These are phyloP conservation scores for Rubus idaeus DNA, from an alignment of 306 rosid species.

Conservation along the genomic window DNA sequence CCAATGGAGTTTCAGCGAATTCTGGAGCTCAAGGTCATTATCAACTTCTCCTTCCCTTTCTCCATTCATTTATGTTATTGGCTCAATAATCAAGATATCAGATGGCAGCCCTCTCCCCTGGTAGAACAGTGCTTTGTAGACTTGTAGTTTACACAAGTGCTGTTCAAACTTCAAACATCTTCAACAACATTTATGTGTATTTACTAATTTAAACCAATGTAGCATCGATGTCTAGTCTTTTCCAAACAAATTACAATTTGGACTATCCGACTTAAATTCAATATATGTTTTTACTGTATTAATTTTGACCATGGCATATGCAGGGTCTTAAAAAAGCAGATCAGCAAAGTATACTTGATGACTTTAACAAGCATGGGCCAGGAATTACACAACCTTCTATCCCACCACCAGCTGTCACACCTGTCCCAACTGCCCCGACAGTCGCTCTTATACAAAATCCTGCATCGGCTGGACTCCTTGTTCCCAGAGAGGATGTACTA, in stretches of 20 bases:
- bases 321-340: slow-evolving; percentile 95
- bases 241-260: neutral
- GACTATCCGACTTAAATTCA: no score
- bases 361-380: slow-evolving; percentile 91
- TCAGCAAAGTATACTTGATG: slow-evolving; percentile 87
- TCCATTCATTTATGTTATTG: slow-evolving; percentile 8
- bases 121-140: neutral
- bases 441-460: slow-evolving; percentile 54
- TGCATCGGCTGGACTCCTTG: slow-evolving; percentile 51
- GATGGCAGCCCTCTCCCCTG: neutral
- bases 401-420: slow-evolving; percentile 44
- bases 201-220: neutral
- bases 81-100: neutral
- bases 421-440: slow-evolving; percentile 39
- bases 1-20: slow-evolving; percentile 98
- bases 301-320: slow-evolving; percentile 19
- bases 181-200: no score
- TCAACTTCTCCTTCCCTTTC: slow-evolving; percentile 25
- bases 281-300: slow-evolving; percentile 12
- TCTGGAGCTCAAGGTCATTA: slow-evolving; percentile 88
- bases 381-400: slow-evolving; percentile 73
- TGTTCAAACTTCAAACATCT: neutral
- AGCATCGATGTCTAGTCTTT: no score
- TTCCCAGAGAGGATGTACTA: slow-evolving; percentile 83
- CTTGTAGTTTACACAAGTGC: neutral